Base-by-base conservation (phyloP, 2,329 filamentous ascomycete species). In the Fusarium sp. region DNA sequence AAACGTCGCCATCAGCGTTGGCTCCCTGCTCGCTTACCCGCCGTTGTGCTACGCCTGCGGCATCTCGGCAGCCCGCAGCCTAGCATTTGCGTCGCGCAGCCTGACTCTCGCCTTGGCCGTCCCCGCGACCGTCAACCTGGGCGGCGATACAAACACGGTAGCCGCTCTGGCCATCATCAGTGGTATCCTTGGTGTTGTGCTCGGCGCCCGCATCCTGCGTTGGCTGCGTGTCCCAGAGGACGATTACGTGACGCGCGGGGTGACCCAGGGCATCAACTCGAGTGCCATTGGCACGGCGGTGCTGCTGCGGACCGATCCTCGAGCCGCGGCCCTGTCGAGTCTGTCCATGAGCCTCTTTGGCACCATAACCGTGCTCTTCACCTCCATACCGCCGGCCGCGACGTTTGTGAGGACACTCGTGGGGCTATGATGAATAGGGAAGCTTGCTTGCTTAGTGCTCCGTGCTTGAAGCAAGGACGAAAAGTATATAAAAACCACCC, bases 171-270 rank as follows among this genome's bases (percentile, higher is more conserved):
- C 87, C 7, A 89, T 91, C 51, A 85, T 89, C 80, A 89, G 87
- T 60, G 90, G 90, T 0, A 90, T 91, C 17, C 72, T 89, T 8
- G 90, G 90, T 0, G 88, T 88, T 5, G 79, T 92, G 9, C 78
- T 90, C n/a, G 90, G 89, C 1, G 81, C 82, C 17, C 77, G 83
- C 46, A 82, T 90, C 63, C 75, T 91, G 57, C 80, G 78, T 6
- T 82, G 81, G 79, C 71, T 91, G 69, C 84, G 81, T 65, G 87
- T 91, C 5, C 88, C 88, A 0, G 86, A 90, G 79, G 89, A 91
- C 73, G 90, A 91, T 78, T 92, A 91, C 69, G 88, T 91, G 36
- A 91, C 89, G 1, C 82, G 88, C n/a, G 89, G 90, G 11, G 88
- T 92, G 5, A 88, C 88, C 2, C 78, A 91, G n/a, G 89, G 89